phyloP scores from a whole-genome alignment of 495 filamentous ascomycete genomes.

The Physcia stellaris region DNA sequence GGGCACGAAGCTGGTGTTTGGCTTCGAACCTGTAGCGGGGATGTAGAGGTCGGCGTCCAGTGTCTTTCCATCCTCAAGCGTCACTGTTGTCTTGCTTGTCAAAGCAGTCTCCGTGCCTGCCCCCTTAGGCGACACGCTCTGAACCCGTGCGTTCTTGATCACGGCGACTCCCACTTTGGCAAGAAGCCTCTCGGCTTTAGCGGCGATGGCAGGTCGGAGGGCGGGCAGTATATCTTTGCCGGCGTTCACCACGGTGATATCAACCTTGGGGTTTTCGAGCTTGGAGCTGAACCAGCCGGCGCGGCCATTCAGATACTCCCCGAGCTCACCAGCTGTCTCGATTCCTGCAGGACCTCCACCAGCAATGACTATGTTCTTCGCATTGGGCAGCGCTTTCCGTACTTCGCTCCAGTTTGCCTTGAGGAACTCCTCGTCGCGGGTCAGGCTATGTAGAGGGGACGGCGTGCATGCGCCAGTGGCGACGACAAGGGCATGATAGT shows the following conservation, averaged over 20 bases:
- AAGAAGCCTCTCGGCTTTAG: slow-evolving; percentile 27
- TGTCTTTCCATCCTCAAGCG: slow-evolving; percentile 10
- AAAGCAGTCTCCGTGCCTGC: too few relatives aligned
- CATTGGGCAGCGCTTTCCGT: slow-evolving; percentile 12
- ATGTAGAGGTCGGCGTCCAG: slow-evolving; percentile 38
- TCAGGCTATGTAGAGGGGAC: slow-evolving; percentile 18
- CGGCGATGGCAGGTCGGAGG: slow-evolving; percentile 21
- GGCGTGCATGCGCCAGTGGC: slow-evolving; percentile 19
- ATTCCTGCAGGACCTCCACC: slow-evolving; percentile 17
- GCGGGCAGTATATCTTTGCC: slow-evolving; percentile 24
- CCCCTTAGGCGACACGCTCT: too few relatives aligned
- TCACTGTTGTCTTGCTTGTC: slow-evolving; percentile 21
- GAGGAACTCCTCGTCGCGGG: slow-evolving; percentile 15
- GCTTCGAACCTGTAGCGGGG: slow-evolving; percentile 37
- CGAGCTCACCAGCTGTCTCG: slow-evolving; percentile 19
- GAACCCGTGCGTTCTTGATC: slow-evolving; percentile 21
- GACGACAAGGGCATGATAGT: slow-evolving; percentile 24
- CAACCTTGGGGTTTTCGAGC: slow-evolving; percentile 25
- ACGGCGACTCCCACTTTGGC: slow-evolving; percentile 37
- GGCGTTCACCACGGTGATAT: slow-evolving; percentile 35
- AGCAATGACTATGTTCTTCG: slow-evolving; percentile 14
- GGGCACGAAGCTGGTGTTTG: slow-evolving; percentile 42
- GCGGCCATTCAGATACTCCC: slow-evolving; percentile 5
- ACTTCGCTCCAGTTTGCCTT: slow-evolving; percentile 13
- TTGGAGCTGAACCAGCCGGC: slow-evolving; percentile 18